Conservation (phyloP, 352 stramenopile genomes). For the Pythium rhizo-oryzae region DNA sequence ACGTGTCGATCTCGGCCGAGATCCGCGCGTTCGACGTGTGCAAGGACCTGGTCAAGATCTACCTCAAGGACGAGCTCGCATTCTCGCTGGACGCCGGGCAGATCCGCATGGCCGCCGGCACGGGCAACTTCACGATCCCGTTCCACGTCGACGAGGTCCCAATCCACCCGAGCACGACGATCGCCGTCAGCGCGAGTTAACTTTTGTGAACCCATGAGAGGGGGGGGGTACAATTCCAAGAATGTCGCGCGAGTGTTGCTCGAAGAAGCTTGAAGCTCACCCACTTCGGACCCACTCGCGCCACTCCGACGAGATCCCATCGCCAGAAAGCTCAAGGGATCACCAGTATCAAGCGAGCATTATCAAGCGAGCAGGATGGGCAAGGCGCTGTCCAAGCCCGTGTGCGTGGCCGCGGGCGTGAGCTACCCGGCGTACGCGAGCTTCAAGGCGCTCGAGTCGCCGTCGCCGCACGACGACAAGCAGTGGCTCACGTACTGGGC, state of each 20-base stretch:
- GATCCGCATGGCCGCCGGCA: constrained; percentile 59
- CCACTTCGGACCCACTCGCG: too few relatives aligned
- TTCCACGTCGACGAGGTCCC: constrained; percentile 71
- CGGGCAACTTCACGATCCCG: constrained; percentile 71
- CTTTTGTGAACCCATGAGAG: not conserved
- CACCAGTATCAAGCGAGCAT: not conserved
- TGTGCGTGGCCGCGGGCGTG: constrained; percentile 58
- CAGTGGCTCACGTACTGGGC: constrained; percentile 97
- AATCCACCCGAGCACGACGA: constrained; percentile 39
- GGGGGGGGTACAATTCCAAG: not conserved
- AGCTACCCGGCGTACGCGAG: constrained; percentile 71
- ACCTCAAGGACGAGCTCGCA: constrained; percentile 59
- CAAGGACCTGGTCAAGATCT: constrained; percentile 63
- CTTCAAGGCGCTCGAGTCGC: constrained; percentile 75
- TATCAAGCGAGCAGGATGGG: constrained; percentile 40
- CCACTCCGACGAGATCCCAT: not conserved
- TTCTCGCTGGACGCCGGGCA: constrained; percentile 69
- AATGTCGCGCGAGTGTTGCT: constrained; percentile 19
- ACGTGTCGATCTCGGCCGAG: constrained; percentile 54
- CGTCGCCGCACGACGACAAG: constrained; percentile 57
- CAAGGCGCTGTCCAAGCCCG: constrained; percentile 47
- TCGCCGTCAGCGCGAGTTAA: not conserved
- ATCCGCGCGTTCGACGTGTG: constrained; percentile 69
- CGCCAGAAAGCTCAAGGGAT: not conserved
- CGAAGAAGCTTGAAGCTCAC: not conserved